Percentiles rank a stretch among this genome's conserved stretches.
These are phyloP conservation scores for Fomitopsis pinicola DNA, from an alignment of 1,284 basidiomycete genomes.

Conservation along the genomic window DNA sequence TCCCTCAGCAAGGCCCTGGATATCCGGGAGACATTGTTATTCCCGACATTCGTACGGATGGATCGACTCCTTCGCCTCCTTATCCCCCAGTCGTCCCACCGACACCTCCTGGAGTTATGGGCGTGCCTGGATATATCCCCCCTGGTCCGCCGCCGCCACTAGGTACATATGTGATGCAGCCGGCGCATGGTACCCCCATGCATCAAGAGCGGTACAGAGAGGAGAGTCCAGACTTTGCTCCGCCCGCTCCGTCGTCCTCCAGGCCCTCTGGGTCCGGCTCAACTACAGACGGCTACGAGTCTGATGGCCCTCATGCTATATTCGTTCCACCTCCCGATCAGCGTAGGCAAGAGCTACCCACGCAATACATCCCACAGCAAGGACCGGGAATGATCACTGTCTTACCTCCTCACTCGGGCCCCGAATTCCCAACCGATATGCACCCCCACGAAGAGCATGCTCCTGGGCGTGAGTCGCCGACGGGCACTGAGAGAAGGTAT, in stretches of 20 bases:
- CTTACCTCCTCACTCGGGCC: background rate
- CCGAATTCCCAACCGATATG: background rate
- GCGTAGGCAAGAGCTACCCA: background rate
- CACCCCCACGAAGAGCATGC: background rate
- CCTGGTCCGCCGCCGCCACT: background rate
- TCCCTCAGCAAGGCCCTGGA: conserved; percentile 18
- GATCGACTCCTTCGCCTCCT: background rate
- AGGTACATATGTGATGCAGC: background rate
- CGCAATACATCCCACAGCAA: background rate
- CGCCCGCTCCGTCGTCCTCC: too few relatives aligned
- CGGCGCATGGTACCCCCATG: background rate
- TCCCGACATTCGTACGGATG: conserved; percentile 12
- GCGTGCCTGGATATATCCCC: too few relatives aligned
- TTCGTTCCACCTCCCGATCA: background rate
- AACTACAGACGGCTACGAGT: background rate
- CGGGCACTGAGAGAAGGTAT: background rate
- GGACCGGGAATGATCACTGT: background rate
- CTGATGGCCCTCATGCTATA: background rate
- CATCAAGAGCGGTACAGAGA: too few relatives aligned
- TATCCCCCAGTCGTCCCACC: conserved; percentile 15
- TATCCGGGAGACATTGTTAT: conserved; percentile 20
- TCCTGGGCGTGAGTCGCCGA: background rate
- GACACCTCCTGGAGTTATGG: background rate
- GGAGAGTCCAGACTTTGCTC: too few relatives aligned
- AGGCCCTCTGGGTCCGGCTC: background rate